Evolutionary conservation across 2,329 filamentous ascomycete species (phyloP).

Genomic region (Chrysoporthe cubensis): DNA sequence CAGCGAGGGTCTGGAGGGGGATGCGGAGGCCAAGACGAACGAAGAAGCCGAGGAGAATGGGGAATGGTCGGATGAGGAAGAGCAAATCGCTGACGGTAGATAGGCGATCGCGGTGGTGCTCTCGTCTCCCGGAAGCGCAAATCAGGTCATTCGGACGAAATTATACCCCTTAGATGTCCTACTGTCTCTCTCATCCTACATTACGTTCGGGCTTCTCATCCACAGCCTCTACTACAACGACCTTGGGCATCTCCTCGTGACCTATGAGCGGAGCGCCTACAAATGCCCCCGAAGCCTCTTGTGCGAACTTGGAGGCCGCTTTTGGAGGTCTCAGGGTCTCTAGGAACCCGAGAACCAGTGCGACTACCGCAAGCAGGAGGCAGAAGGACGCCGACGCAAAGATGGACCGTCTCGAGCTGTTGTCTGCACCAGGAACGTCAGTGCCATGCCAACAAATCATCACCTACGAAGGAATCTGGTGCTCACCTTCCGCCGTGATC

Average conservation of each 20-base stretch:
- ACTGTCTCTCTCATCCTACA: not conserved
- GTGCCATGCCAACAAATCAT: not conserved
- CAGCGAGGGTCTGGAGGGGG: conserved; percentile 55
- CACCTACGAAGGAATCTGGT: not conserved
- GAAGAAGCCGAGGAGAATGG: conserved; percentile 53
- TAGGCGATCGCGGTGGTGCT: not conserved
- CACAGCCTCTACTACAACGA: not conserved
- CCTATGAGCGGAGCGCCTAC: not conserved
- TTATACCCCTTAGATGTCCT: conserved; percentile 11
- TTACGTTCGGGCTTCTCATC: not conserved
- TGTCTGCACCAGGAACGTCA: conserved; percentile 14
- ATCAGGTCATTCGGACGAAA: not conserved
- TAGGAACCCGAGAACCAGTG: conserved; percentile 20
- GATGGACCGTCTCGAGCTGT: conserved; percentile 19
- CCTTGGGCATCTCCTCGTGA: not conserved
- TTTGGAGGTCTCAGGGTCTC: not conserved
- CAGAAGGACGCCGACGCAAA: conserved; percentile 23
- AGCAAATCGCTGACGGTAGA: conserved; percentile 39
- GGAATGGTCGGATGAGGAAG: conserved; percentile 57
- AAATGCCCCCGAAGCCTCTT: not conserved
- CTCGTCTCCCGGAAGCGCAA: not conserved
- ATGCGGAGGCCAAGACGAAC: conserved; percentile 53
- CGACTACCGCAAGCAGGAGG: conserved; percentile 17
- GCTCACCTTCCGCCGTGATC: conserved; percentile 29
- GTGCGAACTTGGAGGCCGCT: too few species aligned